Conservation (phyloP, 2,329 filamentous ascomycete species). For the Penicillium fuscoglaucum region DNA sequence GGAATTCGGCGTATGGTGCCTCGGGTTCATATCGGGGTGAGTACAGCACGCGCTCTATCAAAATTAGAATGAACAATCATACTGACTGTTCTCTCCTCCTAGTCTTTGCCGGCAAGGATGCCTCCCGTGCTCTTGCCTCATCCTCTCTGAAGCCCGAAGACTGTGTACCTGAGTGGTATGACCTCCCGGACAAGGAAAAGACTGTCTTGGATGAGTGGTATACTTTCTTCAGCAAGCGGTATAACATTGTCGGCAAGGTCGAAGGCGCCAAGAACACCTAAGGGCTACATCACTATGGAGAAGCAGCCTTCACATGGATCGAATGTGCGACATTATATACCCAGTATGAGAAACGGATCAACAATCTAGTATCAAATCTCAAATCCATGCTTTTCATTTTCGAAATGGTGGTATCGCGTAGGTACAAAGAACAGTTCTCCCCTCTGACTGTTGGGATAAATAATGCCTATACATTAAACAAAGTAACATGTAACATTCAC, state of each 20-base stretch:
- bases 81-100: neutral
- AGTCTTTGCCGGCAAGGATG: conserved; percentile 97
- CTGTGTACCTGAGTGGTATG: conserved; percentile 77
- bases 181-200: conserved; percentile 82
- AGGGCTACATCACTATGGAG: neutral
- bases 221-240: conserved; percentile 94
- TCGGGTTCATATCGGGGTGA: conserved; percentile 83
- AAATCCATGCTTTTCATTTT: conserved; percentile 26
- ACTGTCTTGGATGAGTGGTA: conserved; percentile 85
- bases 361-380: conserved; percentile 1
- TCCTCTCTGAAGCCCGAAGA: conserved; percentile 86
- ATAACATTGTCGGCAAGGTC: conserved; percentile 68
- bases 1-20: conserved; percentile 81
- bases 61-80: neutral
- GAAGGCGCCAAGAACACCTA: conserved; percentile 41
- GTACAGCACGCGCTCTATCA: conserved; percentile 26
- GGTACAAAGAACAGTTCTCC: conserved; percentile 16
- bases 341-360: neutral
- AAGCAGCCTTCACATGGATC: neutral
- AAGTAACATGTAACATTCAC: conserved; percentile 14
- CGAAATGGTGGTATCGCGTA: conserved; percentile 23
- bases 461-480: conserved; percentile 20
- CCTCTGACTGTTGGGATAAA: conserved; percentile 2
- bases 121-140: conserved; percentile 84
- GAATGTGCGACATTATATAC: conserved; percentile 13